Percentiles rank a stretch among this genome's conserved stretches.
These are phyloP conservation scores for Isatis lusitanica DNA, from an alignment of 441 rosid genomes.

Conservation along the genomic window DNA sequence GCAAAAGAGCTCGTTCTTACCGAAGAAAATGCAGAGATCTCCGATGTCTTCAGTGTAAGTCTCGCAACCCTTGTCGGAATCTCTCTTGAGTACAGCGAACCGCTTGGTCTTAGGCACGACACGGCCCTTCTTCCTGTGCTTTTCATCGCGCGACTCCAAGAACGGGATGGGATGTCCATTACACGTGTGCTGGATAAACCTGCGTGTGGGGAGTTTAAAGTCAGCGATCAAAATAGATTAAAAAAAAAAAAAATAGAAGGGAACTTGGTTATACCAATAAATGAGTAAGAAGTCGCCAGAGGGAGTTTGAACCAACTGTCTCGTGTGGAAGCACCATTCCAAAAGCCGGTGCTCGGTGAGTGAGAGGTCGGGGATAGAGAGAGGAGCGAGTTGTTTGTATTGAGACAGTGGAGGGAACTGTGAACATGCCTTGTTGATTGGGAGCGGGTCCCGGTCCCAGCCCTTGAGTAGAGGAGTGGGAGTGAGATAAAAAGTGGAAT, in stretches of 20 bases:
- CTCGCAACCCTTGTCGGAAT: background rate
- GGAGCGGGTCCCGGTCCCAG: too few species aligned
- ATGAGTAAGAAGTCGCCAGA: background rate
- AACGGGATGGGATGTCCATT: background rate
- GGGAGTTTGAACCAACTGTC: background rate
- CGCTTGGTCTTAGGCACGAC: background rate
- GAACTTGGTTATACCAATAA: background rate
- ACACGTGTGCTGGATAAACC: background rate
- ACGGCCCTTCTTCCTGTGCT: background rate
- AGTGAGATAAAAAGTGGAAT: background rate
- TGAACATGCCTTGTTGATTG: background rate
- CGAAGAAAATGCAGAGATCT: background rate
- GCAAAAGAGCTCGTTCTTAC: slow-evolving; percentile 12
- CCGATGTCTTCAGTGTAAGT: slow-evolving; percentile 1
- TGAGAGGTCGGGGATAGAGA: background rate
- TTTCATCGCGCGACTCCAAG: background rate
- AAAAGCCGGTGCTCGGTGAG: background rate
- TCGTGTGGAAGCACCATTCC: background rate
- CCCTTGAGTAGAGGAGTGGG: background rate
- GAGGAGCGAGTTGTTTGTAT: background rate
- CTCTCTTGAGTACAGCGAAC: background rate
- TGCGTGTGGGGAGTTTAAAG: too few species aligned
- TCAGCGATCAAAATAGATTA: too few species aligned
- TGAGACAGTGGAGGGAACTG: background rate
- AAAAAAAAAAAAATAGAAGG: too few species aligned